Evolutionary conservation across 305 asterid genomes (phyloP).

Genomic region (Rubia balearica): DNA sequence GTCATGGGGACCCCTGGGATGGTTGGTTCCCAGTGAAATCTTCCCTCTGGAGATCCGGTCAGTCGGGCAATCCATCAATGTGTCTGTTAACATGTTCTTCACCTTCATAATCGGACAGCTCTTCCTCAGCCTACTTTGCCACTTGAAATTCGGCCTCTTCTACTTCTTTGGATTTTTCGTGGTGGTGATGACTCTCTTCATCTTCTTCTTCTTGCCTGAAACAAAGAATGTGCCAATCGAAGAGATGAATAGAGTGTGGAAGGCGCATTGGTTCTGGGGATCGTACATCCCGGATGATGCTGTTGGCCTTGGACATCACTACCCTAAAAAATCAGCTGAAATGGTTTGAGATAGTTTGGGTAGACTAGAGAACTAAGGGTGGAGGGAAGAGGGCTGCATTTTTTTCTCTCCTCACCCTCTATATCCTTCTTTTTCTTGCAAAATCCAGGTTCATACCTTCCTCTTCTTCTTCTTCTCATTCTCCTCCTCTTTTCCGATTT

Average conservation of each 20-base stretch:
- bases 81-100: constrained; percentile 51
- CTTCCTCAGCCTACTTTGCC: constrained; percentile 47
- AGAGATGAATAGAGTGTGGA: constrained; percentile 50
- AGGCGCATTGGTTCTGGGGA: constrained; percentile 54
- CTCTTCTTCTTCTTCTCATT: not conserved
- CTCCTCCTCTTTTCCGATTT: not conserved
- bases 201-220: constrained; percentile 47
- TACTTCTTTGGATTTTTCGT: constrained; percentile 48
- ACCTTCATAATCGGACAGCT: constrained; percentile 49
- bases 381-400: not conserved
- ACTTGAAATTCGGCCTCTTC: constrained; percentile 45
- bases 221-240: constrained; percentile 62
- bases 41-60: constrained; percentile 56
- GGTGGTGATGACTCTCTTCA: constrained; percentile 34
- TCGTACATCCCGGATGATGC: constrained; percentile 41
- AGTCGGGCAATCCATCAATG: constrained; percentile 49
- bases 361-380: not conserved
- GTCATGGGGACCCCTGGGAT: constrained; percentile 81
- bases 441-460: constrained; percentile 7
- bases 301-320: constrained; percentile 29
- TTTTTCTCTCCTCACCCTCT: not conserved
- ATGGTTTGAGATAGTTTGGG: constrained; percentile 7
- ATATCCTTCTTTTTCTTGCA: not conserved
- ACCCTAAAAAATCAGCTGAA: not conserved
- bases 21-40: constrained; percentile 66